These are phyloP conservation scores for Dendrocalamus sinicus DNA, from an alignment of 176 grass and related monocot species.

Conservation along the genomic window DNA sequence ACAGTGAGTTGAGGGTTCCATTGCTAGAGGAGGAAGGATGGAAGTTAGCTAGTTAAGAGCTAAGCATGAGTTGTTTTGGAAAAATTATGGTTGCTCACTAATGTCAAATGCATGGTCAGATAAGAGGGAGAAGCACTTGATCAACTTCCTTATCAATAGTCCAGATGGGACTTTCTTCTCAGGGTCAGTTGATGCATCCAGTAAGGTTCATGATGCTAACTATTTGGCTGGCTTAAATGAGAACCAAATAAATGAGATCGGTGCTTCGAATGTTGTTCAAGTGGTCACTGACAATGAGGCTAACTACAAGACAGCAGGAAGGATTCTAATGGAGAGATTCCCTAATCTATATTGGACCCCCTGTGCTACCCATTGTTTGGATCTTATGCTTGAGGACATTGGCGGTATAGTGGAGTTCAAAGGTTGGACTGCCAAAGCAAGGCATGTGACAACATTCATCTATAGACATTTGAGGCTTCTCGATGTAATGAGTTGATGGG, in stretches of 20 bases:
- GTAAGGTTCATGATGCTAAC: background rate
- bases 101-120: too few relatives aligned
- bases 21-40: background rate
- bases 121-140: background rate
- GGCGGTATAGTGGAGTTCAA: background rate
- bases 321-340: background rate
- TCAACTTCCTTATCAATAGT: background rate
- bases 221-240: background rate
- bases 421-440: background rate
- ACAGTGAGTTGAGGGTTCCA: background rate
- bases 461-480: background rate
- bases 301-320: background rate
- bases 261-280: background rate
- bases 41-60: background rate
- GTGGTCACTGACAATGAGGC: background rate
- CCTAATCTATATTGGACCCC: background rate
- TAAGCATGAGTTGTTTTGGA: background rate
- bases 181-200: background rate
- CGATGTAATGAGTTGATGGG: background rate
- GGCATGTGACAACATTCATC: background rate
- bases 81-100: background rate
- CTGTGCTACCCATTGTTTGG: background rate
- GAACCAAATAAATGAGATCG: background rate
- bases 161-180: background rate
- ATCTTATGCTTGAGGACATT: background rate